Evolutionary conservation across 768 basidiomycete species (phyloP).

Genomic region (Suillus ampliporus): DNA sequence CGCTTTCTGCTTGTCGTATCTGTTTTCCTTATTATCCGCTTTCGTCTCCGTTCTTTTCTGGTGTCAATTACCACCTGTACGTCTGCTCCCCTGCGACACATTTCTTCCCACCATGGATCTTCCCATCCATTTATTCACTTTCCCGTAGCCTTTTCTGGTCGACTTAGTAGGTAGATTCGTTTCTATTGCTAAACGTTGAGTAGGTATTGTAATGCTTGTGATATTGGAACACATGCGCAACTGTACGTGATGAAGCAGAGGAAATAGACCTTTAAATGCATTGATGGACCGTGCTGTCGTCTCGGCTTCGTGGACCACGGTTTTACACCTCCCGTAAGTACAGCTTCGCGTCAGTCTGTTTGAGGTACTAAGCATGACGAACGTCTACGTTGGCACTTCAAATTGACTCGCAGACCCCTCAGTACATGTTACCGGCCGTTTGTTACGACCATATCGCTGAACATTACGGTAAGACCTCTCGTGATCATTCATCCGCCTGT

Average conservation of each 20-base stretch:
- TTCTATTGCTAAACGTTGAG: conserved; percentile 13
- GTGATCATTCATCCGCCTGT: no score
- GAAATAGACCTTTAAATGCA: not conserved
- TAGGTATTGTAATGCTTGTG: conserved; percentile 1
- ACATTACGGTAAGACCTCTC: no score
- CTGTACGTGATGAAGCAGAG: not conserved
- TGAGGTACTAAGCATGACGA: no score
- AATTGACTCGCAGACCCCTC: no score
- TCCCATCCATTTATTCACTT: conserved; percentile 2
- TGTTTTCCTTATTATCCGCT: conserved; percentile 19
- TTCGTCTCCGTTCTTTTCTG: conserved; percentile 21
- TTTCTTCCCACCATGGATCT: not conserved
- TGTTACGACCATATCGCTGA: no score
- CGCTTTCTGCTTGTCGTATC: conserved; percentile 19
- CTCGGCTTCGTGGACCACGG: no score
- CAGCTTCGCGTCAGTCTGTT: no score
- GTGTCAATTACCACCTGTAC: conserved; percentile 26
- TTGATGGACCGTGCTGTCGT: no score
- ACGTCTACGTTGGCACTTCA: no score
- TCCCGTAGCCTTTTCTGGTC: conserved; percentile 1
- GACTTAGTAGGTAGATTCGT: conserved; percentile 10
- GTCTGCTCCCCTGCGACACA: conserved; percentile 27
- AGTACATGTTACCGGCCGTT: no score
- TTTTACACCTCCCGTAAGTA: no score
- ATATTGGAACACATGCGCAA: not conserved